A percentile compares a stretch with the other conserved stretches of the same genome.
phyloP scores from a whole-genome alignment of 2,329 filamentous ascomycete species.

The Claviceps sp. region DNA sequence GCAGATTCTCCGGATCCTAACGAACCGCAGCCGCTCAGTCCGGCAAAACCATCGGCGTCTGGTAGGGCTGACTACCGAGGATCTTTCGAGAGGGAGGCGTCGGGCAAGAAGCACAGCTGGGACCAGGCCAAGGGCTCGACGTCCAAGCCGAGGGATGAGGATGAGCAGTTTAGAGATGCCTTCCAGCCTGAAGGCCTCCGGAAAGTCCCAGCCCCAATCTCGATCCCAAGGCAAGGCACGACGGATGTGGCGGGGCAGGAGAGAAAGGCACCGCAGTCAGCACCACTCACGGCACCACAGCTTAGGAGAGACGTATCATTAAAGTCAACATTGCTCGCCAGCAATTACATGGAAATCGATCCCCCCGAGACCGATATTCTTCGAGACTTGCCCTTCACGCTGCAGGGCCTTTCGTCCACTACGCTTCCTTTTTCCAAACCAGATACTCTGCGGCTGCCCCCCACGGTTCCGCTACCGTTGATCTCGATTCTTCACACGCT shows the following conservation, averaged over 20 bases:
- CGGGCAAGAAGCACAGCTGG: conserved; percentile 21
- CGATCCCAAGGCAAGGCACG: conserved; percentile 23
- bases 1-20: conserved; percentile 51
- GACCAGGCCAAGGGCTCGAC: conserved; percentile 25
- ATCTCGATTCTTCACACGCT: conserved; percentile 79
- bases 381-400: conserved; percentile 77
- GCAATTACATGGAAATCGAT: conserved; percentile 41
- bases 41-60: conserved; percentile 24
- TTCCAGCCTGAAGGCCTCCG: conserved; percentile 40
- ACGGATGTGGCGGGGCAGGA: conserved; percentile 7
- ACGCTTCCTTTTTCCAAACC: conserved; percentile 64
- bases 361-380: conserved; percentile 55
- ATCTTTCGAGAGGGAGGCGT: conserved; percentile 22
- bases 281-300: conserved; percentile 12
- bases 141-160: conserved; percentile 27
- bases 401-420: conserved; percentile 82
- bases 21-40: conserved; percentile 35
- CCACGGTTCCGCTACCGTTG: conserved; percentile 68
- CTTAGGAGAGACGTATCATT: conserved; percentile 37
- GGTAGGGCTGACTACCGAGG: conserved; percentile 20
- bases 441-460: conserved; percentile 60
- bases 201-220: conserved; percentile 29
- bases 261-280: conserved; percentile 12
- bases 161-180: conserved; percentile 37
- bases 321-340: conserved; percentile 44